Conservation (phyloP, 257 asterid species). For the Lantana camara region DNA sequence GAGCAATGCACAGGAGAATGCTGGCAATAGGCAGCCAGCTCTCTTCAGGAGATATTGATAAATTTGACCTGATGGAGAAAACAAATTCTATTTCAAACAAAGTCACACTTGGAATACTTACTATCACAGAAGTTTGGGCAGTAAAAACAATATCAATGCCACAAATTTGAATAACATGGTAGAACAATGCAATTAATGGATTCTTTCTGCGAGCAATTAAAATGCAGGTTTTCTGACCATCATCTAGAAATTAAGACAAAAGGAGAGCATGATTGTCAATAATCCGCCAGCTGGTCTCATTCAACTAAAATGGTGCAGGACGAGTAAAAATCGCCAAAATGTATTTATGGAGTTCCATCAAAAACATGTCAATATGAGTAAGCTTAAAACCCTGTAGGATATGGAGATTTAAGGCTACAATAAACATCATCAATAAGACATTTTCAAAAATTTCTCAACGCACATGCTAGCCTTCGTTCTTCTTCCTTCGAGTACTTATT, state of each 20-base stretch:
- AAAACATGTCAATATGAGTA: not conserved
- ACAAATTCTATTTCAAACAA: constrained; percentile 15
- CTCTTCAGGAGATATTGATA: constrained; percentile 91
- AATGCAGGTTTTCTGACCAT: constrained; percentile 4
- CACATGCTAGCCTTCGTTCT: not conserved
- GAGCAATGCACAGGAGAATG: constrained; percentile 83
- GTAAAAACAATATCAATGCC: constrained; percentile 1
- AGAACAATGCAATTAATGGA: not conserved
- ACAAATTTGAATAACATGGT: not conserved
- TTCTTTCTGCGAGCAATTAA: not conserved
- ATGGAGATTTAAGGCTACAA: not conserved
- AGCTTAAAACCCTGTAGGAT: constrained; percentile 5
- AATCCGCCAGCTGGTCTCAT: not conserved
- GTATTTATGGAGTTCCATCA: not conserved
- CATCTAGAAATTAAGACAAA: not conserved
- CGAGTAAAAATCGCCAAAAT: not conserved
- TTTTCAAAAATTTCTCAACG: not conserved
- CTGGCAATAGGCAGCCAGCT: constrained; percentile 97
- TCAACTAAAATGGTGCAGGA: constrained; percentile 2
- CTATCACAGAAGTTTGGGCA: constrained; percentile 5
- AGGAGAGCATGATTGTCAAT: not conserved
- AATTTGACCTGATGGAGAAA: constrained; percentile 54
- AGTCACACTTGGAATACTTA: not conserved
- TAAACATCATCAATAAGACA: constrained; percentile 15
- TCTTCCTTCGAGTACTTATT: not conserved